Evolutionary conservation across 768 basidiomycete species (phyloP).

Genomic region (Lactarius tabidus): DNA sequence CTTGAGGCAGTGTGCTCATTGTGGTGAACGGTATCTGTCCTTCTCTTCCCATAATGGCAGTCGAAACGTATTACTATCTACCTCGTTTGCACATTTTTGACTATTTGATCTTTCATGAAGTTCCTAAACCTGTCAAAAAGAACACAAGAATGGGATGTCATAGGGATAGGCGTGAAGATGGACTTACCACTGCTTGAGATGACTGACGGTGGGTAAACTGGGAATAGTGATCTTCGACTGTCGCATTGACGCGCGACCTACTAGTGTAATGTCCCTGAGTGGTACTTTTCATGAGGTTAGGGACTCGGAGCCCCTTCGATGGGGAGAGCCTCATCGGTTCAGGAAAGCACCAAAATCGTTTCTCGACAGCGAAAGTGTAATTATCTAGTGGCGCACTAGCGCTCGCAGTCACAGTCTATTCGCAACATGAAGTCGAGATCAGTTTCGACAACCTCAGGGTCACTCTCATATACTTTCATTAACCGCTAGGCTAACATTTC

Average conservation of each 20-base stretch:
- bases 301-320: conserved; percentile 20
- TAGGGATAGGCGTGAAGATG: not conserved
- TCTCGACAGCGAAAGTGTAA: conserved; percentile 45
- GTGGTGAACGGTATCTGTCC: not conserved
- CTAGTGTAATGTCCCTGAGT: too few species aligned
- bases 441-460: conserved; percentile 44
- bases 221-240: conserved; percentile 26
- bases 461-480: conserved; percentile 1
- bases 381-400: conserved; percentile 65
- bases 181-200: conserved; percentile 18
- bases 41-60: not conserved
- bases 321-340: conserved; percentile 21
- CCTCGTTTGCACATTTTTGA: not conserved
- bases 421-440: conserved; percentile 19
- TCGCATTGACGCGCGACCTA: conserved; percentile 19
- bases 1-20: not conserved
- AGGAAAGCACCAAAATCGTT: conserved; percentile 26
- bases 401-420: conserved; percentile 42
- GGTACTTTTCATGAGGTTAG: conserved; percentile 25
- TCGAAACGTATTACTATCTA: not conserved
- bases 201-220: conserved; percentile 20
- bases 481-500: conserved; percentile 24
- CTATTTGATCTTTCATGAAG: not conserved
- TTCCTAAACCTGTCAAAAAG: not conserved
- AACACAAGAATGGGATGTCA: not conserved